phyloP scores from a whole-genome alignment of 768 basidiomycete species.

The Fomitopsis serialis region DNA sequence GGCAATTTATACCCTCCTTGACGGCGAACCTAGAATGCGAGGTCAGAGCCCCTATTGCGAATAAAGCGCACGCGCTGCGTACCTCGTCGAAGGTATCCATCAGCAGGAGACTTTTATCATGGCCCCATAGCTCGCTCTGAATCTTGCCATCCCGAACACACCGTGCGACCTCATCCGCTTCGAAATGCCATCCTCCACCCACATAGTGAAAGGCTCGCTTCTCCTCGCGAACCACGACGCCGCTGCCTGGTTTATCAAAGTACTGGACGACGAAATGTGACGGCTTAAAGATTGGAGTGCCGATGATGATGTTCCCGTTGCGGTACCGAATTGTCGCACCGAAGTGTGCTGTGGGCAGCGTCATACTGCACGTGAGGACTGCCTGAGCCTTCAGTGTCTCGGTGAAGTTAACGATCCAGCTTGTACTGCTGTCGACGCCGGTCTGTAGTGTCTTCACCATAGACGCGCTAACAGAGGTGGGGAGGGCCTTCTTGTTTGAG shows the following conservation, averaged over 20 bases:
- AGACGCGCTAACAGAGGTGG: conserved; percentile 55
- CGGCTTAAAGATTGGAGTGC: conserved; percentile 62
- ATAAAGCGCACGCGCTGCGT: conserved; percentile 12
- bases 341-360: conserved; percentile 36
- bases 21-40: conserved; percentile 44
- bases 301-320: conserved; percentile 61
- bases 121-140: conserved; percentile 72
- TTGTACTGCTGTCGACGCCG: conserved; percentile 73
- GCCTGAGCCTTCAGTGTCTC: conserved; percentile 66
- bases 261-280: conserved; percentile 62
- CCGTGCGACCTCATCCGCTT: conserved; percentile 85
- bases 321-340: conserved; percentile 72
- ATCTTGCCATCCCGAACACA: conserved; percentile 68
- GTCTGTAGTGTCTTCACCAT: conserved; percentile 78
- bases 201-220: conserved; percentile 49
- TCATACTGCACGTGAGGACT: conserved; percentile 65
- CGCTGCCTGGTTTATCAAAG: conserved; percentile 41
- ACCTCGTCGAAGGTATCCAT: conserved; percentile 89
- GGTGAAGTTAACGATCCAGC: conserved; percentile 68
- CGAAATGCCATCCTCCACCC: conserved; percentile 76
- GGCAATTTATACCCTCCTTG: conserved; percentile 66
- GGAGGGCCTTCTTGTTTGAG: conserved; percentile 53
- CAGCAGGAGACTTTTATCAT: conserved; percentile 72
- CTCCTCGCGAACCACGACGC: conserved; percentile 47
- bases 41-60: conserved; percentile 3